These are phyloP conservation scores for Pedinophyceae sp. DNA, from an alignment of 139 green algal species.

Conservation along the genomic window DNA sequence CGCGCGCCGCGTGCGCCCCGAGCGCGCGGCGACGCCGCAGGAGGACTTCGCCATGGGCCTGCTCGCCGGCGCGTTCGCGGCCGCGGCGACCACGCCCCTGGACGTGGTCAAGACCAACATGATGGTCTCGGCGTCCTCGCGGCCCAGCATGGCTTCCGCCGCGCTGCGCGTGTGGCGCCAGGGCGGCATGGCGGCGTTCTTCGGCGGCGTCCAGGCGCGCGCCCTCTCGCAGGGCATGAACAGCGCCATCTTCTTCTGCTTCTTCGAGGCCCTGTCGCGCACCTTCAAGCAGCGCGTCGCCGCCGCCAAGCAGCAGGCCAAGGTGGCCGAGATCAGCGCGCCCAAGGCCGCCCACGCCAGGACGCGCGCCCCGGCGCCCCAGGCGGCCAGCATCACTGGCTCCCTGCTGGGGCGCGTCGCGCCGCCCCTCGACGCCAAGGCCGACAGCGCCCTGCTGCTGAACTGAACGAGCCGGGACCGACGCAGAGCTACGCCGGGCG, in stretches of 20 bases:
- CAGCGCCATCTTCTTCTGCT: slow-evolving; percentile 68
- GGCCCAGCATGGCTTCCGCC: slow-evolving; percentile 35
- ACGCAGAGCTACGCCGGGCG: too few species aligned
- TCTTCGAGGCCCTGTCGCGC: slow-evolving; percentile 50
- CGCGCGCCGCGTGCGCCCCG: neutral
- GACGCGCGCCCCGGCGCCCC: too few species aligned
- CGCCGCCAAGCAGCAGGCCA: too few species aligned
- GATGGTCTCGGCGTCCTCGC: slow-evolving; percentile 52
- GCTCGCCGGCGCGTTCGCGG: slow-evolving; percentile 47
- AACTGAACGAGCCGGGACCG: too few species aligned
- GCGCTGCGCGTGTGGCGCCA: slow-evolving; percentile 9
- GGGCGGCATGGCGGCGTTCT: slow-evolving; percentile 4
- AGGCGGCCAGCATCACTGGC: too few species aligned
- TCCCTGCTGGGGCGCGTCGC: too few species aligned
- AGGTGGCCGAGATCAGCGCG: too few species aligned
- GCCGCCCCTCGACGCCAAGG: too few species aligned
- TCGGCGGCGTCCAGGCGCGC: slow-evolving; percentile 41
- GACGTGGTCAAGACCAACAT: slow-evolving; percentile 89
- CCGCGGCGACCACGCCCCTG: slow-evolving; percentile 64
- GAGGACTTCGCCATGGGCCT: slow-evolving; percentile 71
- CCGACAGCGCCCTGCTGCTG: too few species aligned
- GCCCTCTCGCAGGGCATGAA: slow-evolving; percentile 66
- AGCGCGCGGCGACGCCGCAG: slow-evolving; percentile 4
- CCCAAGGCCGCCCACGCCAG: too few species aligned
- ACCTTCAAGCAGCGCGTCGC: neutral